Base-by-base conservation (phyloP, 2,329 filamentous ascomycete species). In the Xylaria sp. region DNA sequence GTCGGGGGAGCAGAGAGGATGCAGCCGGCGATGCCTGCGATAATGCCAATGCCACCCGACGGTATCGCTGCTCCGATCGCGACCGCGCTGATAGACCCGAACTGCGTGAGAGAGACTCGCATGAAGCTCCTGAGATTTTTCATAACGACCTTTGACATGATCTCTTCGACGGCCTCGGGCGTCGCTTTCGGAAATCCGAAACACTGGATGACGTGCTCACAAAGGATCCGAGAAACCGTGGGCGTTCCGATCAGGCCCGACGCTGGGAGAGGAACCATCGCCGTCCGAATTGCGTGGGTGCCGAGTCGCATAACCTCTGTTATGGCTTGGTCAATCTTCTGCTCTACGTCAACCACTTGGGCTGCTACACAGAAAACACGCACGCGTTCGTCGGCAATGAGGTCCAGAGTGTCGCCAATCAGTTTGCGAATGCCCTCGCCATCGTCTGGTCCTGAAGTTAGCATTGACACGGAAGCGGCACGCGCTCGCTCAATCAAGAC, bases 351-450 rank as follows among this genome's bases (percentile, higher is more conserved):
- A 32, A 70, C 59, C 13, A 67, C 64, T n/a, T 70, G 68, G 56
- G 68, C 68, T 25, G 68, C 68, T 39, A 61, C 63, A 63, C 64
- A 70, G 59, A 67, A 64, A 48, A 67, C 68, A 70, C 68, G 68
- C 59, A 67, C 68, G 44, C 68, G 63, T 41, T 70, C 68, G 59
- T 67, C 68, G 32, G 64, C 34, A 41, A 67, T 54, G 9, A 69
- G 46, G 23, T 70, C 68, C 15, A 63, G 20, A n/a, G 54, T 70
- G n/a, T 67, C 41, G 15, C 41, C 23, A 12, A 67, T 54, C 2
- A 70, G 59, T 41, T 56, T 60, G 13, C 64, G 59, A n/a, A 70
- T 63, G 7, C 64, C 68, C 6, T 54, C 34, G 6, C 23, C 10
- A 3, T 70, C 68, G 41, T 67, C 59, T 70, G 51, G 18, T n/a